Conservation (phyloP, 2,329 filamentous ascomycete species). For the Fusarium avenaceum region DNA sequence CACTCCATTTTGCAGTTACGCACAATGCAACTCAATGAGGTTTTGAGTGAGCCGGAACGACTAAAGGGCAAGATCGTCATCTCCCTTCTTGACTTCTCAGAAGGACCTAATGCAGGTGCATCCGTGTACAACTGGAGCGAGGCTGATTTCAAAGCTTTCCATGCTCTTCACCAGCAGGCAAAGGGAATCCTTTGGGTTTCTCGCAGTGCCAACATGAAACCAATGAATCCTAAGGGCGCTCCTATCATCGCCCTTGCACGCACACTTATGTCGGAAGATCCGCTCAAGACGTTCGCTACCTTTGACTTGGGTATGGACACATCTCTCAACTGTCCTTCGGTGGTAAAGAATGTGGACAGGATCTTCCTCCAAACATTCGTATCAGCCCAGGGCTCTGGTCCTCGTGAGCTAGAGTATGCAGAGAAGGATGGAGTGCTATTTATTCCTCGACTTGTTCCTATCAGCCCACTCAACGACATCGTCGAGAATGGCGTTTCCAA, state of each 20-base stretch:
- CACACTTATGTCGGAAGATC: slow-evolving; percentile 64
- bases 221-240: slow-evolving; percentile 54
- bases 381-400: slow-evolving; percentile 20
- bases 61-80: slow-evolving; percentile 55
- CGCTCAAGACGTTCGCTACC: slow-evolving; percentile 58
- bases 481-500: slow-evolving; percentile 55
- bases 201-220: slow-evolving; percentile 56
- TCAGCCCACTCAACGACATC: slow-evolving; percentile 58
- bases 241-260: slow-evolving; percentile 62
- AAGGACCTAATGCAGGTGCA: slow-evolving; percentile 37
- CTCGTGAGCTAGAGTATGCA: slow-evolving; percentile 60
- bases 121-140: slow-evolving; percentile 58
- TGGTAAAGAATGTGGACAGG: slow-evolving; percentile 39
- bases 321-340: slow-evolving; percentile 4
- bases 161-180: slow-evolving; percentile 54
- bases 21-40: slow-evolving; percentile 17
- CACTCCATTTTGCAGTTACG: slow-evolving; percentile 6
- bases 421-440: slow-evolving; percentile 55
- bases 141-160: slow-evolving; percentile 57
- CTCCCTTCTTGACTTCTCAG: slow-evolving; percentile 61
- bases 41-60: slow-evolving; percentile 23
- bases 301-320: slow-evolving; percentile 54
- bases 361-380: slow-evolving; percentile 49
- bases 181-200: slow-evolving; percentile 64
- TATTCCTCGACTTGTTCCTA: slow-evolving; percentile 61